Percentiles rank a stretch among this genome's conserved stretches.
These are phyloP conservation scores for Fusarium buxicola DNA, from an alignment of 2,329 filamentous ascomycete genomes.

Conservation along the genomic window DNA sequence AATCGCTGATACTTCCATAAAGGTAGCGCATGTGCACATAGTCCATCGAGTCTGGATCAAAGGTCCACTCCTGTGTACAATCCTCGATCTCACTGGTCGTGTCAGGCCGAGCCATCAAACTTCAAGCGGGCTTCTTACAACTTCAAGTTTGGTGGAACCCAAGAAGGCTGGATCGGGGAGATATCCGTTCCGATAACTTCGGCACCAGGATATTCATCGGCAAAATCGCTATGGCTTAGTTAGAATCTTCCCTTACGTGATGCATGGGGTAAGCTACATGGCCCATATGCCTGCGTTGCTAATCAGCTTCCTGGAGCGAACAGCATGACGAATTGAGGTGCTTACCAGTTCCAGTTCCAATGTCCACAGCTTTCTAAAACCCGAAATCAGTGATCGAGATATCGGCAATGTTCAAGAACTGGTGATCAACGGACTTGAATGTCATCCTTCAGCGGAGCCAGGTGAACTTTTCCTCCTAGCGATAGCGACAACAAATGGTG, in stretches of 20 bases:
- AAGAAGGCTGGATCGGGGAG: constrained; percentile 66
- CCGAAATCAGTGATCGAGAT: constrained; percentile 9
- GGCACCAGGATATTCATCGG: constrained; percentile 57
- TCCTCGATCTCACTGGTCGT: constrained; percentile 41
- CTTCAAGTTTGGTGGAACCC: constrained; percentile 61
- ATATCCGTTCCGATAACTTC: constrained; percentile 65
- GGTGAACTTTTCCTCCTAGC: constrained; percentile 13
- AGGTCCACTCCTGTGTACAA: constrained; percentile 49
- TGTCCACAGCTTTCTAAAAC: constrained; percentile 52
- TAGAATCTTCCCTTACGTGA: accelerated
- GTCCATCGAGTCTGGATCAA: constrained; percentile 58
- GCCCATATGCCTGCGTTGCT: constrained; percentile 56
- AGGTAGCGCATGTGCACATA: constrained; percentile 70
- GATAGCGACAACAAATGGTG: constrained; percentile 33
- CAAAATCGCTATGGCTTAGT: constrained; percentile 57
- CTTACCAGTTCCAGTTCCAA: constrained; percentile 67
- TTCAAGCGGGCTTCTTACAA: constrained; percentile 17
- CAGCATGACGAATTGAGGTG: accelerated
- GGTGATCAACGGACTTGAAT: constrained; percentile 26
- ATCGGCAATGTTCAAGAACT: accelerated
- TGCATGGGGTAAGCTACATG: constrained; percentile 36
- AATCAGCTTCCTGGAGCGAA: accelerated
- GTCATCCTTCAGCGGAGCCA: constrained; percentile 39
- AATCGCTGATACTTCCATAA: constrained; percentile 67
- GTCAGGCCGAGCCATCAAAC: not conserved